phyloP scores from a whole-genome alignment of 1,139 yeast genomes.

The Yamadazyma taylorii region DNA sequence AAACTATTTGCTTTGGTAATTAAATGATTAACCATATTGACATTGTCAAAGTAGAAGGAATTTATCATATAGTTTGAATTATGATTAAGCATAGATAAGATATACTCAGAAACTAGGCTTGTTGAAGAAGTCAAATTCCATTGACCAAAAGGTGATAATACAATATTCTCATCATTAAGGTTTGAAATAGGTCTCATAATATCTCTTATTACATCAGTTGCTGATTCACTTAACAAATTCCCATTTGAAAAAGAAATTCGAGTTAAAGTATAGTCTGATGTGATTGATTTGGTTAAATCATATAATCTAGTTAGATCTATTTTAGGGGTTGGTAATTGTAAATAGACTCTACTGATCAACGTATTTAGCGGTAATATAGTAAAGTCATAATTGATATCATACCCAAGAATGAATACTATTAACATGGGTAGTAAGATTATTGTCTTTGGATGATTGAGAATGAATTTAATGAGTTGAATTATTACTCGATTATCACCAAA shows the following conservation, averaged over 20 bases:
- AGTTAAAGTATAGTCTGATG: slow-evolving; percentile 5
- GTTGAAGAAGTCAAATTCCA: slow-evolving; percentile 8
- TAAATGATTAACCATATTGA: slow-evolving; percentile 49
- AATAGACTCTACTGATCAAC: not conserved
- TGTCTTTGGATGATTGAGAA: slow-evolving; percentile 11
- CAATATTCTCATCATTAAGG: too few species aligned
- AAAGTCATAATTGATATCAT: slow-evolving; percentile 28
- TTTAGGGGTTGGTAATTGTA: not conserved
- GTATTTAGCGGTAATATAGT: slow-evolving; percentile 19
- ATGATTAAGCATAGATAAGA: slow-evolving; percentile 23
- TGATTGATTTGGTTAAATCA: slow-evolving; percentile 4
- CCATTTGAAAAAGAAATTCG: slow-evolving; percentile 8
- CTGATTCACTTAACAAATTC: slow-evolving; percentile 20
- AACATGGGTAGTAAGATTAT: slow-evolving; percentile 53
- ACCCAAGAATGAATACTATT: slow-evolving; percentile 50
- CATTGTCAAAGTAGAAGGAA: slow-evolving; percentile 38
- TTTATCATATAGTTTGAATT: slow-evolving; percentile 21
- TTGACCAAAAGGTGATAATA: slow-evolving; percentile 11
- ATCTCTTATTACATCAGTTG: too few species aligned
- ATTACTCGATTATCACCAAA: not conserved
- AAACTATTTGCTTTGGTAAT: slow-evolving; percentile 46
- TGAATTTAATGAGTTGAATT: slow-evolving; percentile 1
- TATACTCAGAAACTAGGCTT: slow-evolving; percentile 6
- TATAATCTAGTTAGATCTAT: slow-evolving; percentile 5
- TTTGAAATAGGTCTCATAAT: too few species aligned